These are phyloP conservation scores for Raffaelea arxii DNA, from an alignment of 2,329 filamentous ascomycete species.

Conservation along the genomic window DNA sequence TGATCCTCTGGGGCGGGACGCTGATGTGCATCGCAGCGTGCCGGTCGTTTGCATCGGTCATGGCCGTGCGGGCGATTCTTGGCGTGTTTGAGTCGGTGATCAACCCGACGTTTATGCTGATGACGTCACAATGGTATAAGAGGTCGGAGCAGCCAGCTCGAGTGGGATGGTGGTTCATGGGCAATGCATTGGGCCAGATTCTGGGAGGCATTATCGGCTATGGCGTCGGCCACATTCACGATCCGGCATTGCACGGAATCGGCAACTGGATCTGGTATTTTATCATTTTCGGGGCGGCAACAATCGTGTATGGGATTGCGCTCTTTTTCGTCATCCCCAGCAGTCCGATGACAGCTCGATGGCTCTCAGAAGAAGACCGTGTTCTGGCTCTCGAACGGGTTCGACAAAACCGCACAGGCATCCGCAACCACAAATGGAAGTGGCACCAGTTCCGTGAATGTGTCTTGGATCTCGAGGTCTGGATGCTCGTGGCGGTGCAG, in stretches of 20 bases:
- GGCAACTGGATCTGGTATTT: conserved; percentile 17
- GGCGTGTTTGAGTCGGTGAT: conserved; percentile 22
- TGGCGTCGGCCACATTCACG: conserved; percentile 22
- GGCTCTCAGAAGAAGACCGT: conserved; percentile 16
- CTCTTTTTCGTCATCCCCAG: conserved; percentile 15
- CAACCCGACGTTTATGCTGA: conserved; percentile 20
- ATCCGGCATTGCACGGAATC: conserved; percentile 11
- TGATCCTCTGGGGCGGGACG: conserved; percentile 18
- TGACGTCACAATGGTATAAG: conserved; percentile 22
- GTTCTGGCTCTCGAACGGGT: conserved; percentile 21
- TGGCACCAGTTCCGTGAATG: conserved; percentile 22
- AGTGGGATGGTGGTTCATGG: conserved; percentile 21
- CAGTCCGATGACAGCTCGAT: conserved; percentile 15
- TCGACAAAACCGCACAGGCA: conserved; percentile 23
- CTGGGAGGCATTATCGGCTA: conserved; percentile 19
- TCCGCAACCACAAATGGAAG: conserved; percentile 21
- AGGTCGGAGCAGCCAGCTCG: conserved; percentile 3
- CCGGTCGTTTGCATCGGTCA: conserved; percentile 17
- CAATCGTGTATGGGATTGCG: conserved; percentile 19
- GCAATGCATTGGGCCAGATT: conserved; percentile 32
- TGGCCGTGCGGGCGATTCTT: conserved; percentile 19
- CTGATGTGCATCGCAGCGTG: conserved; percentile 19
- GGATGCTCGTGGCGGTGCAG: conserved; percentile 8
- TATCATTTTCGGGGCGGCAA: conserved; percentile 24
- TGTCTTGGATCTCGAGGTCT: conserved; percentile 21